These are phyloP conservation scores for Pleurotus salmoneostramineus DNA, from an alignment of 768 basidiomycete genomes.

Conservation along the genomic window DNA sequence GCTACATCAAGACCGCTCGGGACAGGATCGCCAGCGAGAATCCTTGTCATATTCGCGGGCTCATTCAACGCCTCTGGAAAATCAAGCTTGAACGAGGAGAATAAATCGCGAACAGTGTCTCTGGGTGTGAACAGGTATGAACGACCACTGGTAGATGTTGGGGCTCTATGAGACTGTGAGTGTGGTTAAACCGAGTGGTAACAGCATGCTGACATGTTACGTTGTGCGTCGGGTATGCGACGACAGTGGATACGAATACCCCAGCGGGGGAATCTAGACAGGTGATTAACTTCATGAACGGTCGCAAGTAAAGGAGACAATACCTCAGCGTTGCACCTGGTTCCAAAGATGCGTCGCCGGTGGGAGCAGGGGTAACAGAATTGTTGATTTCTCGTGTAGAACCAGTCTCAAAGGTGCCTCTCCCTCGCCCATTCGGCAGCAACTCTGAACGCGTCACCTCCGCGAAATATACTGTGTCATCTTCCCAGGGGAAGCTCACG, in stretches of 20 bases:
- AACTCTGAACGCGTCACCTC: conserved; percentile 31
- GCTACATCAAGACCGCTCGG: conserved; percentile 8
- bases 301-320: neutral
- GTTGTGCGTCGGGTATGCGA: conserved; percentile 23
- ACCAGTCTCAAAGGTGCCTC: conserved; percentile 29
- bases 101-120: conserved; percentile 25
- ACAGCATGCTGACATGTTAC: conserved; percentile 25
- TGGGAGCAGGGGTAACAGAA: neutral
- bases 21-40: neutral
- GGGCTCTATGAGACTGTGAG: conserved; percentile 13
- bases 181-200: neutral
- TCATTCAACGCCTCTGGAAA: conserved; percentile 16
- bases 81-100: conserved; percentile 26
- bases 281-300: neutral
- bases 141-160: conserved; percentile 14
- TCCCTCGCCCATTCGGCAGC: conserved; percentile 27
- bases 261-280: conserved; percentile 32
- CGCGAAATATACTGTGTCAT: conserved; percentile 32
- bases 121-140: conserved; percentile 34
- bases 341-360: conserved; percentile 14
- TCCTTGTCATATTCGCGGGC: neutral
- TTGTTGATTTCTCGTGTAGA: neutral
- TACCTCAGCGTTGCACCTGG: conserved; percentile 20
- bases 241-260: conserved; percentile 33
- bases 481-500: conserved; percentile 25